These are phyloP conservation scores for Litchi chinensis DNA, from an alignment of 345 rosid genomes.

Conservation along the genomic window DNA sequence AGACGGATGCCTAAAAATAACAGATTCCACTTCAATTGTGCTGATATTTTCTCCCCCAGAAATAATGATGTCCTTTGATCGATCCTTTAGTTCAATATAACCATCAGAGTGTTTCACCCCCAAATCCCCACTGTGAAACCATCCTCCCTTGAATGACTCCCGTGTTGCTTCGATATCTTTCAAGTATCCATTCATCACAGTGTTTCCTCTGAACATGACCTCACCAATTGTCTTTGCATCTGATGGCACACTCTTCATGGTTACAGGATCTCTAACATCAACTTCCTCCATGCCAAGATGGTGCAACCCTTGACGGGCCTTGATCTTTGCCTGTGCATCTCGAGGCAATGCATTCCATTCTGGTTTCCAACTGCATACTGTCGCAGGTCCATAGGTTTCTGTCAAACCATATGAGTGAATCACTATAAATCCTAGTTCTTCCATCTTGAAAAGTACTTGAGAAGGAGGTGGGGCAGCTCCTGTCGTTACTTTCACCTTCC, in stretches of 20 bases:
- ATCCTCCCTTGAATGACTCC: constrained; percentile 67
- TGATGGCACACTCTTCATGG: constrained; percentile 57
- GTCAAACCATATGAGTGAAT: constrained; percentile 73
- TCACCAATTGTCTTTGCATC: constrained; percentile 76
- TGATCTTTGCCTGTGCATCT: constrained; percentile 54
- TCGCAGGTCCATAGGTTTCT: constrained; percentile 79
- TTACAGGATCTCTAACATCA: constrained; percentile 58
- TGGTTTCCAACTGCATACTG: constrained; percentile 68
- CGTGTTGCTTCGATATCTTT: constrained; percentile 62
- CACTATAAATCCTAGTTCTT: constrained; percentile 61
- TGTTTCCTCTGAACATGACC: constrained; percentile 75
- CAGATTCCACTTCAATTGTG: constrained; percentile 71
- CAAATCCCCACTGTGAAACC: constrained; percentile 76
- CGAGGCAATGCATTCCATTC: constrained; percentile 67
- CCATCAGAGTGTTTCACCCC: constrained; percentile 73
- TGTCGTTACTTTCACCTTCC: constrained; percentile 55
- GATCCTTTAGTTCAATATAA: constrained; percentile 72
- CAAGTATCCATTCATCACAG: constrained; percentile 79
- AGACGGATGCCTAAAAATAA: constrained; percentile 63
- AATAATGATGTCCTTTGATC: constrained; percentile 73
- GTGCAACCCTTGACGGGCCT: constrained; percentile 65
- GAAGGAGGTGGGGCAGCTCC: constrained; percentile 83
- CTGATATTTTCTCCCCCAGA: constrained; percentile 83
- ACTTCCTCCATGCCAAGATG: constrained; percentile 67
- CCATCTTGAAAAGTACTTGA: constrained; percentile 59